These are phyloP conservation scores for Kwoniella heveanensis DNA, from an alignment of 768 basidiomycete genomes.

Conservation along the genomic window DNA sequence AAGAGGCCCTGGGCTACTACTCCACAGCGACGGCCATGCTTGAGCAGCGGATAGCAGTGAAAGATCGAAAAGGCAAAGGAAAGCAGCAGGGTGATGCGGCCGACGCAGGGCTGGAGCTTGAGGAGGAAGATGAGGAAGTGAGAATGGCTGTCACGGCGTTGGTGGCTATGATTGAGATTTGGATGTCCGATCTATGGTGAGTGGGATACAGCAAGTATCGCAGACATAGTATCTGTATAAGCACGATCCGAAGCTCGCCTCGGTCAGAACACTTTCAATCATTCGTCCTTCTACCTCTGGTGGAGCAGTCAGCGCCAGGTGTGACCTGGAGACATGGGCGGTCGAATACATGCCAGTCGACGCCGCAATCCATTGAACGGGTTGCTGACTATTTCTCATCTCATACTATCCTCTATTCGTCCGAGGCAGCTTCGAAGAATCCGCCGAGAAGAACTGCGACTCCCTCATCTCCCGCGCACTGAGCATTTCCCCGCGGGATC, in stretches of 20 bases:
- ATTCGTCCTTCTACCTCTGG: too few relatives aligned
- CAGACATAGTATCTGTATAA: too few relatives aligned
- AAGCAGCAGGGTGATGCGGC: slow-evolving; percentile 62
- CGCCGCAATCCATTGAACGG: too few relatives aligned
- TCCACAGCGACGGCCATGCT: slow-evolving; percentile 59
- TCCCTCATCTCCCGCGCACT: slow-evolving; percentile 72
- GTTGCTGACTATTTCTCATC: too few relatives aligned
- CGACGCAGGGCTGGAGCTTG: too few relatives aligned
- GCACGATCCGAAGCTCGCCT: too few relatives aligned
- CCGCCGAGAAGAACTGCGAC: slow-evolving; percentile 81
- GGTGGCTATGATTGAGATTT: slow-evolving; percentile 87
- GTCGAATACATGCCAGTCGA: too few relatives aligned
- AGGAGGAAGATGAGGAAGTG: slow-evolving; percentile 57
- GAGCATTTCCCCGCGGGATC: slow-evolving; percentile 70
- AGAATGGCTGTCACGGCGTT: slow-evolving; percentile 75
- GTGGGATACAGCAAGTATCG: too few relatives aligned
- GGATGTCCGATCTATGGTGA: slow-evolving; percentile 95
- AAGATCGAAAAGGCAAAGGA: slow-evolving; percentile 64
- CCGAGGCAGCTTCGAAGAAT: slow-evolving; percentile 77
- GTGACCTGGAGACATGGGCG: too few relatives aligned
- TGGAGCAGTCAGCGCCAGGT: too few relatives aligned
- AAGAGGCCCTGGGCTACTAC: slow-evolving; percentile 72
- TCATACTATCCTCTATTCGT: too few relatives aligned
- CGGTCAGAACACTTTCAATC: too few relatives aligned
- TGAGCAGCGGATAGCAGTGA: slow-evolving; percentile 60